Conservation (phyloP, 2,329 filamentous ascomycete genomes). For the Pestalotiopsis sp. region DNA sequence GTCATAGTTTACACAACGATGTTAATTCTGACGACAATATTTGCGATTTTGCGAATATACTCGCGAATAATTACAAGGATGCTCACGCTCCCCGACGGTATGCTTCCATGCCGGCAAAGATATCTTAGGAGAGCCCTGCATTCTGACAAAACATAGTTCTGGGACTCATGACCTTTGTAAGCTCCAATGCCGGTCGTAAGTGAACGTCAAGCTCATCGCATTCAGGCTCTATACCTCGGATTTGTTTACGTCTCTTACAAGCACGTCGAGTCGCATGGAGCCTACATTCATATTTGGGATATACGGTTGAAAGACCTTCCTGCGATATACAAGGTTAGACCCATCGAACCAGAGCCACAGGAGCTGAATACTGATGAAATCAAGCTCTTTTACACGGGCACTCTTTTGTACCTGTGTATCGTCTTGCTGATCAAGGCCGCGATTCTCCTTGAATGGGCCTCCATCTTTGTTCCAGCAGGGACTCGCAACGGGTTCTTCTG, state of each 20-base stretch:
- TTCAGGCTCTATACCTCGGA: neutral
- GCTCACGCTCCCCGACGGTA: neutral
- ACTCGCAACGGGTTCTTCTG: slow-evolving; percentile 13
- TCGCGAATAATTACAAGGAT: neutral
- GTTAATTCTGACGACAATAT: neutral
- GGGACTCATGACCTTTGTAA: neutral
- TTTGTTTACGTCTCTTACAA: neutral
- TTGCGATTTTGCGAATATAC: neutral
- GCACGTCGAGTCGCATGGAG: neutral
- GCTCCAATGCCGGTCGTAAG: no score
- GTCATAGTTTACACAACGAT: neutral
- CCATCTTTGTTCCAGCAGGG: slow-evolving; percentile 13
- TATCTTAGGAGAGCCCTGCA: neutral
- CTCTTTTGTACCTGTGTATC: neutral
- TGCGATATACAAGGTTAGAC: neutral
- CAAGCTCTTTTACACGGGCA: slow-evolving; percentile 23
- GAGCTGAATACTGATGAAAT: neutral
- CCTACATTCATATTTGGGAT: neutral
- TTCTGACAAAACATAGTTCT: neutral
- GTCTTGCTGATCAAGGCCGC: slow-evolving; percentile 15
- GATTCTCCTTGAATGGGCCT: slow-evolving; percentile 16
- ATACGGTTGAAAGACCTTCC: neutral
- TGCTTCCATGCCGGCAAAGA: neutral
- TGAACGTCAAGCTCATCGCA: neutral
- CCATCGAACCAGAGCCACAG: neutral